Base-by-base conservation (phyloP, 1,284 basidiomycete genomes). In the Crucibulum cyathiforme region DNA sequence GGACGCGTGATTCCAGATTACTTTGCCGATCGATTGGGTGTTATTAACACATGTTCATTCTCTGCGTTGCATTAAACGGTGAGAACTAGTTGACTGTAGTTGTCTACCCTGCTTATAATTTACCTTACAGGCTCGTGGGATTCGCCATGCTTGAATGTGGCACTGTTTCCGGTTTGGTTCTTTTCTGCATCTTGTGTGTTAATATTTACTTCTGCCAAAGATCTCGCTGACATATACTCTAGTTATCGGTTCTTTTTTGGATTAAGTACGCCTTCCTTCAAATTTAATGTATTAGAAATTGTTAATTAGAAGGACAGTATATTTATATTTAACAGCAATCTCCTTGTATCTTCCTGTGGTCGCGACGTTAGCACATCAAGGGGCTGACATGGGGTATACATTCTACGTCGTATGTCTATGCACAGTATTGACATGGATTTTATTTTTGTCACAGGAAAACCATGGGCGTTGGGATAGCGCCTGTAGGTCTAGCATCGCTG, bases 211-310 rank as follows among this genome's bases (percentile, higher is more conserved):
- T 12, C 8, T 35, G n/a, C 15, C 24, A 36, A n/a, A n/a, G 39
- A 17, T 41, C 31, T n/a, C 58, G 24, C 37, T 47, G 35, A 43
- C n/a, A 15, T 35, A 7, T 15, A 31, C 24, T 24, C 15, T 47
- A 66, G 63, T 58, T 67, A 71, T 54, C 69, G 69, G 5, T 67
- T 70, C 58, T 69, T 72, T 58, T 69, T 68, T 31, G 69, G 65
- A 34, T 63, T 65, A 5, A 63, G 68, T 69, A 53, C 15, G 64
- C 61, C 19, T 13, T 45, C 24, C 24, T 10, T 43, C 36, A 34
- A 31, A 31, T 52, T 15, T 46, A n/a, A n/a, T 24, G 19, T 7
- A 5, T 24, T 4, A 24, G 24, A 4, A 24, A 48, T 36, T 36
- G 5, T 36, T 37, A 19, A 36, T n/a, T 36, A 9, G 15, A 57